phyloP scores from a whole-genome alignment of 305 asterid genomes.

The Ilex paraguariensis region DNA sequence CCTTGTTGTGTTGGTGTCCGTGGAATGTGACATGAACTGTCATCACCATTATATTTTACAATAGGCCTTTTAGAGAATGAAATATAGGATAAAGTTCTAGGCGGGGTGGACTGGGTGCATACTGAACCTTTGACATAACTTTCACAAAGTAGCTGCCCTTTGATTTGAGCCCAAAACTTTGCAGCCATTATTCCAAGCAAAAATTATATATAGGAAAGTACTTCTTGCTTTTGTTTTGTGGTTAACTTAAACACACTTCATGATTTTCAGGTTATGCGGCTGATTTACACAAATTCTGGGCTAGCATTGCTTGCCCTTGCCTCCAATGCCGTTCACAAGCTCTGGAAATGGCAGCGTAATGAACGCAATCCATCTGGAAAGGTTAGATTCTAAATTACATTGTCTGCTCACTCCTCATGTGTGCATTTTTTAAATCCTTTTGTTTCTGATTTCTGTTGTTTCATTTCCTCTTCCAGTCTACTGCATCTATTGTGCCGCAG shows the following conservation, averaged over 20 bases:
- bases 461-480: constrained; percentile 51
- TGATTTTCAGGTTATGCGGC: constrained; percentile 60
- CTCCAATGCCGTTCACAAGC: constrained; percentile 88
- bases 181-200: no score
- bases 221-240: background rate
- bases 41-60: no score
- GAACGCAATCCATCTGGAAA: constrained; percentile 90
- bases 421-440: constrained; percentile 5
- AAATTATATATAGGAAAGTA: no score
- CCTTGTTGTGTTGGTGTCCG: no score
- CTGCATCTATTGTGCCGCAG: constrained; percentile 74
- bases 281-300: constrained; percentile 84
- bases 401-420: constrained; percentile 7
- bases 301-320: constrained; percentile 74
- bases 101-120: no score
- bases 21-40: no score
- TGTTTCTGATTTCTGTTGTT: constrained; percentile 12
- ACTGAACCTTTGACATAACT: no score
- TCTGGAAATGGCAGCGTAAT: constrained; percentile 95
- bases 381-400: constrained; percentile 36
- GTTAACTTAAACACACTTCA: background rate
- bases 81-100: no score
- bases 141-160: no score
- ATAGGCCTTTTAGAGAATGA: no score
- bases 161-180: no score